Percentiles rank a stretch among this genome's conserved stretches.
These are phyloP conservation scores for Globisporangium perplexum DNA, from an alignment of 352 stramenopile species.

Conservation along the genomic window DNA sequence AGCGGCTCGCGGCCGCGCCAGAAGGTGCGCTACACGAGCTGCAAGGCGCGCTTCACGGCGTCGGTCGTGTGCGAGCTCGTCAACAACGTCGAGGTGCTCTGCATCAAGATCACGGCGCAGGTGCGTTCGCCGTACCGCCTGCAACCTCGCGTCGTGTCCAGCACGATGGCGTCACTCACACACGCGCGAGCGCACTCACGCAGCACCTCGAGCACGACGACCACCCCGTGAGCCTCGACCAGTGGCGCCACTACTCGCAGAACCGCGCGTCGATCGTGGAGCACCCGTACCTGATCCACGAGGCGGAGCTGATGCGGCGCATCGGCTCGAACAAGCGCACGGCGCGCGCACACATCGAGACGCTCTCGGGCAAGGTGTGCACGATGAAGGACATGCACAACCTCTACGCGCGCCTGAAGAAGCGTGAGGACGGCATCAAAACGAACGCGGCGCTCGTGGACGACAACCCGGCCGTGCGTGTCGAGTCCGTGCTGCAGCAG, in stretches of 20 bases:
- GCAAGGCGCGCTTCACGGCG: conserved; percentile 60
- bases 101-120: conserved; percentile 53
- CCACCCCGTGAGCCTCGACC: conserved; percentile 52
- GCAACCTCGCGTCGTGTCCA: too few relatives aligned
- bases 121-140: conserved; percentile 2
- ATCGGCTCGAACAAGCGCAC: conserved; percentile 66
- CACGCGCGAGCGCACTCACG: not conserved
- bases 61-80: conserved; percentile 47
- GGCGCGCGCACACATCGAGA: conserved; percentile 56
- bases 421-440: conserved; percentile 50
- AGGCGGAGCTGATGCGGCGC: conserved; percentile 66
- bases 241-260: conserved; percentile 78
- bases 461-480: conserved; percentile 19
- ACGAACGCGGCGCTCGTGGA: conserved; percentile 25
- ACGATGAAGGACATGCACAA: conserved; percentile 85
- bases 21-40: conserved; percentile 66
- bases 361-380: conserved; percentile 56
- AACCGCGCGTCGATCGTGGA: conserved; percentile 66
- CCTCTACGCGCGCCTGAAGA: conserved; percentile 54
- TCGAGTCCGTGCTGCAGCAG: conserved; percentile 52
- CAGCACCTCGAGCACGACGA: conserved; percentile 62
- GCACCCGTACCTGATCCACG: conserved; percentile 63
- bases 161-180: too few relatives aligned
- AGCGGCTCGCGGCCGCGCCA: conserved; percentile 54
- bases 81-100: conserved; percentile 45